A percentile compares a stretch with the other conserved stretches of the same genome.
phyloP scores from a whole-genome alignment of 2,329 filamentous ascomycete genomes.

The Fusarium keratoplasticum region DNA sequence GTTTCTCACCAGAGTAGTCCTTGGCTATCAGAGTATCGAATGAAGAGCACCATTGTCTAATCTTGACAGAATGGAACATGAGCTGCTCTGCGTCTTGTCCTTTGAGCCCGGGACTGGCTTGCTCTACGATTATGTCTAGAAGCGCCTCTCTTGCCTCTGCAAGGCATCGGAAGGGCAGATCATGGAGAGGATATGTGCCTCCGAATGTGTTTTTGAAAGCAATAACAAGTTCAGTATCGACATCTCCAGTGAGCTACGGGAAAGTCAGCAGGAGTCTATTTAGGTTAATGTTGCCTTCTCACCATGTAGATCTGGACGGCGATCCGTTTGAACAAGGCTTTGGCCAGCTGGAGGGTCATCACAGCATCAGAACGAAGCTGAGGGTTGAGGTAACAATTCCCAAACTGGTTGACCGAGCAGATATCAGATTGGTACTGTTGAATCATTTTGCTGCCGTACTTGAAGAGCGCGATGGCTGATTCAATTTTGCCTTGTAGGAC shows the following conservation, averaged over 20 bases:
- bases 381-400: not conserved
- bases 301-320: conserved; percentile 22
- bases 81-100: not conserved
- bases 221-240: not conserved
- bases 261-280: too few species aligned
- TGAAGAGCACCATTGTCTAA: conserved; percentile 5
- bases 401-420: not conserved
- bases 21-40: conserved; percentile 5
- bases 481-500: conserved; percentile 28
- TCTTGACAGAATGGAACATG: not conserved
- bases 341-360: not conserved
- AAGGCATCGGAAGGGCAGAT: conserved; percentile 2
- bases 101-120: conserved; percentile 18
- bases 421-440: not conserved
- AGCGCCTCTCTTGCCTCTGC: conserved; percentile 12
- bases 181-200: rapidly evolving
- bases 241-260: not conserved
- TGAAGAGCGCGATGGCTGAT: conserved; percentile 22
- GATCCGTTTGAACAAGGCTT: conserved; percentile 17
- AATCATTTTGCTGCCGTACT: conserved; percentile 29
- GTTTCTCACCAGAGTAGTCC: rapidly evolving
- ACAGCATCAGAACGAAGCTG: not conserved
- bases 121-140: conserved; percentile 18
- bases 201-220: conserved; percentile 4
- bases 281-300: not conserved